Percentiles rank a stretch among this genome's conserved stretches.
Conservation (phyloP, 305 asterid genomes). For the Fraxinus dipetala region DNA sequence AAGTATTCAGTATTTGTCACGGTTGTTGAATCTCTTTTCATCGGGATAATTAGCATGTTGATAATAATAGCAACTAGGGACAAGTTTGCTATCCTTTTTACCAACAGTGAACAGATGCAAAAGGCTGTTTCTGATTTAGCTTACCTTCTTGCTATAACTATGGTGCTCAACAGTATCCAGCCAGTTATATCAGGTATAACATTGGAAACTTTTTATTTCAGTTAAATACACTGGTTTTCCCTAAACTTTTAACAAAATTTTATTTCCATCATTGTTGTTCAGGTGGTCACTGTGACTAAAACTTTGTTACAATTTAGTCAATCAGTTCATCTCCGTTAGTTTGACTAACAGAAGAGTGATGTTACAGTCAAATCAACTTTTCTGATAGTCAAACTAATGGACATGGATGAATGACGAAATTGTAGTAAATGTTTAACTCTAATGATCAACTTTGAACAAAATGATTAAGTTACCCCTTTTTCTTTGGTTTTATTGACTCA, state of each 20-base stretch:
- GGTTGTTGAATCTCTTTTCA: conserved; percentile 54
- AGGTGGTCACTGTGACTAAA: neutral
- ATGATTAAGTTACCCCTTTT: neutral
- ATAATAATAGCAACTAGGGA: conserved; percentile 55
- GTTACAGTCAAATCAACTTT: neutral
- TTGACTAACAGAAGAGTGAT: neutral
- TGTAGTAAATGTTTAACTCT: neutral
- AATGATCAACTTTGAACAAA: neutral
- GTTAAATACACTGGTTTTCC: neutral
- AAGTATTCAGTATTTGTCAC: conserved; percentile 72
- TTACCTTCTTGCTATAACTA: conserved; percentile 69
- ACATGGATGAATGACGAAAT: neutral
- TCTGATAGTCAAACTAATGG: neutral
- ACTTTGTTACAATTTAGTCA: neutral
- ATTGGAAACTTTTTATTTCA: neutral
- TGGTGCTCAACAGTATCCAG: conserved; percentile 85
- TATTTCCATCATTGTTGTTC: neutral
- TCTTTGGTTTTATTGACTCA: neutral
- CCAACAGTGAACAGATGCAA: conserved; percentile 66
- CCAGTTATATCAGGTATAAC: conserved; percentile 85
- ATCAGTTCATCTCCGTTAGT: neutral
- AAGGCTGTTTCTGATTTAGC: conserved; percentile 78
- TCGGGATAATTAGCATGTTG: conserved; percentile 67
- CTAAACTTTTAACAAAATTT: neutral
- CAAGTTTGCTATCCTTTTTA: conserved; percentile 67